Evolutionary conservation across 768 basidiomycete species (phyloP).

Genomic region (Asterophora lycoperdoides): DNA sequence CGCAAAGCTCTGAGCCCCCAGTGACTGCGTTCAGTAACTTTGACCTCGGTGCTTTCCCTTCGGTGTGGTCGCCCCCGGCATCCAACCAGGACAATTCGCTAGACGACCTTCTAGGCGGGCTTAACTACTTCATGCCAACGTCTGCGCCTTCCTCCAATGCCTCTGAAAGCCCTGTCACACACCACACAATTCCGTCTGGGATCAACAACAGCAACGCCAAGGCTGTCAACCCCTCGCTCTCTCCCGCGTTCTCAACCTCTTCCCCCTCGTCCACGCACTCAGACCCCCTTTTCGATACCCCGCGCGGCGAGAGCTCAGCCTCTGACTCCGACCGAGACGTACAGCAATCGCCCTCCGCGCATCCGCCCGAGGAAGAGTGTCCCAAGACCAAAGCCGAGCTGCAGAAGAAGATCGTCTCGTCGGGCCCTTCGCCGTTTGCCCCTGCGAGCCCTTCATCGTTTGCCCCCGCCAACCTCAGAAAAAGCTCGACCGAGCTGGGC

Average conservation of each 20-base stretch:
- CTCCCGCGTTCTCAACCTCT: conserved; percentile 38
- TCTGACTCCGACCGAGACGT: conserved; percentile 25
- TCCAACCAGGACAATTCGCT: conserved; percentile 34
- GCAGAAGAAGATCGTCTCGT: conserved; percentile 41
- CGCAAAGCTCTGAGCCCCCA: conserved; percentile 12
- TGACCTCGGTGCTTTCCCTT: conserved; percentile 41
- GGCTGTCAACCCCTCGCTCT: conserved; percentile 7
- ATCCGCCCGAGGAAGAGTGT: conserved; percentile 25
- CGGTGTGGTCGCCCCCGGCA: conserved; percentile 39
- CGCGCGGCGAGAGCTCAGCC: conserved; percentile 25
- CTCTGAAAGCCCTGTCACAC: conserved; percentile 55
- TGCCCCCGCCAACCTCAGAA: conserved; percentile 36
- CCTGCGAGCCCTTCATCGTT: conserved; percentile 50
- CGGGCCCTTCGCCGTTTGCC: conserved; percentile 64
- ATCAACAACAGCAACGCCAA: conserved; percentile 11
- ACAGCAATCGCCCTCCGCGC: too few relatives aligned
- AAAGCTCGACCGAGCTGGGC: conserved; percentile 42
- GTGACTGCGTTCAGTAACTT: conserved; percentile 41
- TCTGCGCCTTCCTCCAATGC: conserved; percentile 28
- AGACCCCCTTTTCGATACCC: conserved; percentile 32
- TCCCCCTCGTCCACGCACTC: conserved; percentile 29
- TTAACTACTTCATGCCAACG: conserved; percentile 25
- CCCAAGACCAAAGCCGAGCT: conserved; percentile 56
- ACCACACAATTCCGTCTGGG: conserved; percentile 32
- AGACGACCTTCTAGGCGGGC: conserved; percentile 43